These are phyloP conservation scores for Aphanoascus verrucosus DNA, from an alignment of 2,329 filamentous ascomycete species.

Conservation along the genomic window DNA sequence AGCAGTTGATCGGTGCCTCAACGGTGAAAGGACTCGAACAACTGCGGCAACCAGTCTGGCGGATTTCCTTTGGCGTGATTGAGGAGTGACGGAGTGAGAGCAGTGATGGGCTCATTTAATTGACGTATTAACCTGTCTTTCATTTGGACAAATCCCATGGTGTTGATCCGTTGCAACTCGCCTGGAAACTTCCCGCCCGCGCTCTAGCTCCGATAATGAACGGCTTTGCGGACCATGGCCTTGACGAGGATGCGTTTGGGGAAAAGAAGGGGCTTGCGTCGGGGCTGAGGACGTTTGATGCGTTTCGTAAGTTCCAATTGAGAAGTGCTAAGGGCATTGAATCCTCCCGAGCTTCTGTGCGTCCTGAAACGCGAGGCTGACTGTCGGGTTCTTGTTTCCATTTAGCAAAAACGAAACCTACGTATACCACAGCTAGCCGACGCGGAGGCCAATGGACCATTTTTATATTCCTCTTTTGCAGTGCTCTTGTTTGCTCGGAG, in stretches of 20 bases:
- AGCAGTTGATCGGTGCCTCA: not conserved
- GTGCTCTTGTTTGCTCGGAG: constrained; percentile 67
- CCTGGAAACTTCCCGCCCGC: not conserved
- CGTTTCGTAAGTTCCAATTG: constrained; percentile 62
- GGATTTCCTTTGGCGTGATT: not conserved
- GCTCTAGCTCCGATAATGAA: constrained; percentile 50
- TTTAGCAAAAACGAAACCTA: constrained; percentile 85
- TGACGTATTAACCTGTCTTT: not conserved
- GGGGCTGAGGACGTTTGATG: constrained; percentile 76
- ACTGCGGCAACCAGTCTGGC: not conserved
- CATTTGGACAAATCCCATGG: not conserved
- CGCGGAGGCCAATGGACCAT: constrained; percentile 92
- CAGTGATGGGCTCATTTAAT: not conserved
- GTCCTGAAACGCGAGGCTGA: not conserved
- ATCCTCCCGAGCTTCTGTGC: not conserved
- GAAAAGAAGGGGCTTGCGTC: constrained; percentile 51
- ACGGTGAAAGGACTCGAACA: not conserved
- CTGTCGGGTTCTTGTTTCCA: not conserved
- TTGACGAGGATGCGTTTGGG: constrained; percentile 72
- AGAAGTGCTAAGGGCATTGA: not conserved
- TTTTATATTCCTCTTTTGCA: constrained; percentile 62
- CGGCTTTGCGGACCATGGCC: constrained; percentile 58
- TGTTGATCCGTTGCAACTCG: not conserved
- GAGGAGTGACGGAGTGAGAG: not conserved
- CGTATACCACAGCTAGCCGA: constrained; percentile 74